Conservation (phyloP, 176 grass and related monocot species). For the Carex cristatella region DNA sequence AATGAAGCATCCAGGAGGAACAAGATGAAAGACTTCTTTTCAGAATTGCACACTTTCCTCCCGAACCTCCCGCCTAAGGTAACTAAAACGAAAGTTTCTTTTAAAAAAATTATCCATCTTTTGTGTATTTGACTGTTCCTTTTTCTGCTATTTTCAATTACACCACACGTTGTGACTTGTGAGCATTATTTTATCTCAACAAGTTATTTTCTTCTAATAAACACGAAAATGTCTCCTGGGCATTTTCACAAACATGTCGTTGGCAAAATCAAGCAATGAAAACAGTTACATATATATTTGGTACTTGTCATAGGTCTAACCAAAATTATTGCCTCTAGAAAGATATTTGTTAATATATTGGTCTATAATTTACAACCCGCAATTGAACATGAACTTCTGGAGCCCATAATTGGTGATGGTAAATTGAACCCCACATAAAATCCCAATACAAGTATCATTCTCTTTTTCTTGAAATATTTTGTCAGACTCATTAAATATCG, state of each 20-base stretch:
- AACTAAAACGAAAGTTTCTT: not conserved
- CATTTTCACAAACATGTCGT: conserved; percentile 1
- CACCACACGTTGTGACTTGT: not conserved
- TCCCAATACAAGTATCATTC: conserved; percentile 1
- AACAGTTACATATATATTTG: not conserved
- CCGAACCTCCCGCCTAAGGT: conserved; percentile 18
- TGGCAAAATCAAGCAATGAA: not conserved
- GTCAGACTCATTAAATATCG: not conserved
- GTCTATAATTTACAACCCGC: not conserved
- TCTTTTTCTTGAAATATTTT: not conserved
- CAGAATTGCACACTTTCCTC: not conserved
- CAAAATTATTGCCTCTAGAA: not conserved
- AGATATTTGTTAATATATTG: not conserved
- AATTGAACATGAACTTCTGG: not conserved
- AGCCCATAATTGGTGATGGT: not conserved
- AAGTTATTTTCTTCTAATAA: not conserved
- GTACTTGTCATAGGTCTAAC: not conserved
- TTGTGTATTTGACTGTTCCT: not conserved
- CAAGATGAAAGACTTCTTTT: conserved; percentile 5
- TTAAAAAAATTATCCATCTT: not conserved
- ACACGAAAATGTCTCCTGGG: not conserved
- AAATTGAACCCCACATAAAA: not conserved
- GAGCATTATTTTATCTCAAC: not conserved
- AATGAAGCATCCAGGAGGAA: not conserved
- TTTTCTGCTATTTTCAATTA: not conserved